Conservation (phyloP, 108 stramenopile species). For the Mediolabrus comicus region DNA sequence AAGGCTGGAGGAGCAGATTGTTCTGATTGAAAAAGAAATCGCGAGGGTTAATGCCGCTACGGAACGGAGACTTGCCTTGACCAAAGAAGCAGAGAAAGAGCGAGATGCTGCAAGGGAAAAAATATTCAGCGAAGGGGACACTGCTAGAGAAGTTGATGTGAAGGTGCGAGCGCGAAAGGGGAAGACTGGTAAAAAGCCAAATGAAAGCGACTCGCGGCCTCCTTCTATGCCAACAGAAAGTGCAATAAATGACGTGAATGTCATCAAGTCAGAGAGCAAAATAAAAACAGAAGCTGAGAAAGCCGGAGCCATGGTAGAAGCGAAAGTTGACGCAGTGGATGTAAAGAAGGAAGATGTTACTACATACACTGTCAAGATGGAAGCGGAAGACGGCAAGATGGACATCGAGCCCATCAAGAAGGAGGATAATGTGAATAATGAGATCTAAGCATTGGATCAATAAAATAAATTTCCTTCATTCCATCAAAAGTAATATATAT, state of each 20-base stretch:
- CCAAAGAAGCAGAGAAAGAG: slow-evolving; percentile 17
- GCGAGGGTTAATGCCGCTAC: slow-evolving; percentile 24
- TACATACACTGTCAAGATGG: not conserved
- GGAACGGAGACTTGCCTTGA: slow-evolving; percentile 17
- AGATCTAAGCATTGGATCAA: not conserved
- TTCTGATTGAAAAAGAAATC: slow-evolving; percentile 37
- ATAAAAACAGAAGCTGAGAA: not conserved
- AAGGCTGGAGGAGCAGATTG: slow-evolving; percentile 38
- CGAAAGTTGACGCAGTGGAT: not conserved
- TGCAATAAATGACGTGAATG: not conserved
- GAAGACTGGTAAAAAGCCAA: not conserved
- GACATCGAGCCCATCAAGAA: not conserved
- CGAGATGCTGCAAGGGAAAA: slow-evolving; percentile 3
- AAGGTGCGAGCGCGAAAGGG: slow-evolving; percentile 3
- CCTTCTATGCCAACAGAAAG: not conserved
- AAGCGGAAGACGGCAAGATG: not conserved
- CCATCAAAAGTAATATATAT: not conserved
- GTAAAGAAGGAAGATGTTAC: not conserved
- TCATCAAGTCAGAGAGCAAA: not conserved
- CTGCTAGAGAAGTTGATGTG: not conserved
- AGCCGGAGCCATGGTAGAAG: not conserved
- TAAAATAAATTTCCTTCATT: not conserved
- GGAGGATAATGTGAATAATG: not conserved
- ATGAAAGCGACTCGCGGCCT: not conserved
- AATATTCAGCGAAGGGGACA: slow-evolving; percentile 5